phyloP scores from a whole-genome alignment of 1,284 basidiomycete species.

The Fomes fomentarius region DNA sequence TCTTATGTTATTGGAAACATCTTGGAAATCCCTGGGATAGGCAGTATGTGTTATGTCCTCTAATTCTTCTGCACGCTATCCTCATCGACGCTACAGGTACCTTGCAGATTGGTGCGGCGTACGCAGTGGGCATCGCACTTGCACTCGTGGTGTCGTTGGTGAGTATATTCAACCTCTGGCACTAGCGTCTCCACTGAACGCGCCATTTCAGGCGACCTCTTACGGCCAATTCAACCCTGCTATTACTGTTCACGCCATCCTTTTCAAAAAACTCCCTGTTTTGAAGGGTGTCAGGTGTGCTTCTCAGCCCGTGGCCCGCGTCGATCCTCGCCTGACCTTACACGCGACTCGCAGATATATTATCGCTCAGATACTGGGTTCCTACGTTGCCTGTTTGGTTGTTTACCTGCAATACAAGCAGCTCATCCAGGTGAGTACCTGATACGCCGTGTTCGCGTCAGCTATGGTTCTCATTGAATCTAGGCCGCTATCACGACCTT shows the following conservation, averaged over 20 bases:
- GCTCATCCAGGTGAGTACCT: constrained; percentile 42
- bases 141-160: constrained; percentile 45
- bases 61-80: background rate
- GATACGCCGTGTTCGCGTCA: background rate
- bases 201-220: constrained; percentile 51
- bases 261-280: constrained; percentile 60
- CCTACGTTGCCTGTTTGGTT: constrained; percentile 60
- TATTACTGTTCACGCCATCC: constrained; percentile 55
- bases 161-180: background rate
- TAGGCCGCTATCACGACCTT: constrained; percentile 47
- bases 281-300: constrained; percentile 54
- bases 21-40: constrained; percentile 41
- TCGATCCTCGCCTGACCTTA: background rate
- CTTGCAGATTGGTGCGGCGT: constrained; percentile 64
- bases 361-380: constrained; percentile 62
- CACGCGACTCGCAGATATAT: constrained; percentile 53
- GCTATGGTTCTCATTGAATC: background rate
- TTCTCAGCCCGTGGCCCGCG: too few species aligned
- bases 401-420: constrained; percentile 66
- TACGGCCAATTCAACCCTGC: constrained; percentile 69
- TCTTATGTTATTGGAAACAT: constrained; percentile 57
- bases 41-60: constrained; percentile 46
- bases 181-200: background rate
- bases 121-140: constrained; percentile 64
- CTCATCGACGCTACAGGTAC: constrained; percentile 43